Evolutionary conservation across 208 protist genomes (phyloP).

Genomic region (Acanthamoeba royreba): DNA sequence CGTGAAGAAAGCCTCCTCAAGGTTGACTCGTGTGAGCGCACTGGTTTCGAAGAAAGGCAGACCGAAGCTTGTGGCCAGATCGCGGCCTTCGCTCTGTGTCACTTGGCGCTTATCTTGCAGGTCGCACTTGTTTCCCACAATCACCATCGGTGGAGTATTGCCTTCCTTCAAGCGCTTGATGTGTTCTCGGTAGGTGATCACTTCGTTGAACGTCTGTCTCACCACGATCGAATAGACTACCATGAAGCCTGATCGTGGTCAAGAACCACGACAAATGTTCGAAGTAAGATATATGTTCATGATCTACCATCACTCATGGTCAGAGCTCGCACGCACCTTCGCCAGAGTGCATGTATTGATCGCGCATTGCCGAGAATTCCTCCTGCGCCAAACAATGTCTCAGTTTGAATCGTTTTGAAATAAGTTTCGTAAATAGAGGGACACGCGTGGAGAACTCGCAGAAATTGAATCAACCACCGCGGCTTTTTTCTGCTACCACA

Average conservation of each 20-base stretch:
- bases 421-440: no score
- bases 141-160: constrained; percentile 30
- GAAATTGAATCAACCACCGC: no score
- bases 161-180: constrained; percentile 80
- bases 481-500: no score
- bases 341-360: not conserved
- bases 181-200: constrained; percentile 70
- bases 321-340: no score
- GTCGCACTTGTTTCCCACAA: constrained; percentile 66
- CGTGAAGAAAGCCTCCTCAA: constrained; percentile 69
- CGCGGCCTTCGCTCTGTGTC: not conserved
- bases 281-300: no score
- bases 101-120: constrained; percentile 44
- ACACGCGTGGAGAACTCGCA: no score
- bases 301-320: no score
- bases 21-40: not conserved
- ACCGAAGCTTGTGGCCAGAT: constrained; percentile 27
- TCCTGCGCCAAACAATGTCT: not conserved
- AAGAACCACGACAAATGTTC: no score
- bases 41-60: not conserved
- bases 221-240: constrained; percentile 73
- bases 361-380: constrained; percentile 19
- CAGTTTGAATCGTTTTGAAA: no score
- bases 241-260: constrained; percentile 77
- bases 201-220: constrained; percentile 74